Evolutionary conservation across 768 basidiomycete species (phyloP).

Genomic region (Podaxis sp.): DNA sequence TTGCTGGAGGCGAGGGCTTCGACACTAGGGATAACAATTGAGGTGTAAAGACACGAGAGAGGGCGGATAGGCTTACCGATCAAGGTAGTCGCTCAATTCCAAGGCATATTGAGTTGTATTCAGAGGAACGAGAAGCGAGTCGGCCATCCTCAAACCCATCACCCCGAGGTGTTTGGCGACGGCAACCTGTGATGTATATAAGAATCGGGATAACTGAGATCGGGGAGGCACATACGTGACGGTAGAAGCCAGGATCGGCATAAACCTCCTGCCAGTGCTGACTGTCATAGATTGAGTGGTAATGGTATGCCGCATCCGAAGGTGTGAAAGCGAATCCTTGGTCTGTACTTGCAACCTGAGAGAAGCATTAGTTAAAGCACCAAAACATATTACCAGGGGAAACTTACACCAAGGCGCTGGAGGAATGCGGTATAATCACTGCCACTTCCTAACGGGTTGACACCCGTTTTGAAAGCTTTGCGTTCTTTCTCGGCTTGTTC

Average conservation of each 20-base stretch:
- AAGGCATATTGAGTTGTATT: conserved; percentile 77
- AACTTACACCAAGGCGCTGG: conserved; percentile 58
- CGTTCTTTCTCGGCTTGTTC: conserved; percentile 32
- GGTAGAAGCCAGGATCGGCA: conserved; percentile 73
- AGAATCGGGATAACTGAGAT: background rate
- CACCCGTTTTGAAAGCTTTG: conserved; percentile 37
- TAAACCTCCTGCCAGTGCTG: conserved; percentile 73
- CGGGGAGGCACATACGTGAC: conserved; percentile 50
- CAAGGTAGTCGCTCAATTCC: conserved; percentile 64
- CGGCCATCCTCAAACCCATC: conserved; percentile 57
- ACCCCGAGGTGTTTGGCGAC: conserved; percentile 69
- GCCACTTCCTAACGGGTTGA: conserved; percentile 75
- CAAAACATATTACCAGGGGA: background rate
- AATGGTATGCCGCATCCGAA: conserved; percentile 71
- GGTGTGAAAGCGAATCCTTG: conserved; percentile 41
- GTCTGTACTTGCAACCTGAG: conserved; percentile 42
- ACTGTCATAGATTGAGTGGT: conserved; percentile 75
- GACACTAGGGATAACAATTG: conserved; percentile 37
- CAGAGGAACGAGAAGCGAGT: conserved; percentile 66
- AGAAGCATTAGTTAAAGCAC: background rate
- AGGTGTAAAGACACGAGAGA: background rate
- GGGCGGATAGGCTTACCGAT: conserved; percentile 41
- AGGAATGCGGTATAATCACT: conserved; percentile 94
- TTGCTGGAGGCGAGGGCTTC: conserved; percentile 39
- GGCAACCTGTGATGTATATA: conserved; percentile 44